Evolutionary conservation across 1,284 basidiomycete species (phyloP), one percentile per base, ranked within the genome.

Genomic region (Boletus mariae): DNA sequence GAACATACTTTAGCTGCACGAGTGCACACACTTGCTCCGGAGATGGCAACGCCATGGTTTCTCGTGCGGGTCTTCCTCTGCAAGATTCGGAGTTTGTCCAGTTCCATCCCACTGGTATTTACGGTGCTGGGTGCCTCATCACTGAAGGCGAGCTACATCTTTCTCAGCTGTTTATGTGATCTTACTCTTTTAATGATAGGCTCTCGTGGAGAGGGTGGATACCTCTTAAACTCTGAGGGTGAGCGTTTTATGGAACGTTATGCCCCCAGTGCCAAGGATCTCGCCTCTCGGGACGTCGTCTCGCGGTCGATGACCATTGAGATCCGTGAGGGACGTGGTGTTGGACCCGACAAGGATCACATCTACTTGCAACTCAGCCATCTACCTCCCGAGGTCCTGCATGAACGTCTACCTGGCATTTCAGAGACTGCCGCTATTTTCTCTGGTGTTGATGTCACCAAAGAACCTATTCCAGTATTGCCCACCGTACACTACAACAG

Each of bases 221-320:
- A 99, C 76, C 80, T 99, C 61, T 80, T 99, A 71, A 99, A 99
- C 80, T 94, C 94, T 10, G 91, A 98, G 79, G 97, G 97, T 72
- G 97, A 99, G 76, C 92, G 97, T 59, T 99, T 99, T 81, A 99
- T 99, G 97, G 96, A 99, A 76, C 92, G 96, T 73, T 97, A 98
- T 72, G 97, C 97, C 1, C 97, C 97, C 17, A 98, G 96, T 49
- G 97, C 97, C 60, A 99, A 99, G 82, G 97, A 99, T 80, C 84
- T 99, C 61, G 97, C 97, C 42, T 99, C 97, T 52, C 94, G 97
- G 73, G 97, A 99, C 71, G 97, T 99, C 70, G 97, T 99, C 47
- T 99, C 97, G 54, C 93, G 97, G 65, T 96, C 92, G 55, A 99
- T 99, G 96, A 99, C 97, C 49, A 82, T 99, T 63, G 97, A 99